Base-by-base conservation (phyloP, 352 stramenopile species). In the Globisporangium yorkense region DNA sequence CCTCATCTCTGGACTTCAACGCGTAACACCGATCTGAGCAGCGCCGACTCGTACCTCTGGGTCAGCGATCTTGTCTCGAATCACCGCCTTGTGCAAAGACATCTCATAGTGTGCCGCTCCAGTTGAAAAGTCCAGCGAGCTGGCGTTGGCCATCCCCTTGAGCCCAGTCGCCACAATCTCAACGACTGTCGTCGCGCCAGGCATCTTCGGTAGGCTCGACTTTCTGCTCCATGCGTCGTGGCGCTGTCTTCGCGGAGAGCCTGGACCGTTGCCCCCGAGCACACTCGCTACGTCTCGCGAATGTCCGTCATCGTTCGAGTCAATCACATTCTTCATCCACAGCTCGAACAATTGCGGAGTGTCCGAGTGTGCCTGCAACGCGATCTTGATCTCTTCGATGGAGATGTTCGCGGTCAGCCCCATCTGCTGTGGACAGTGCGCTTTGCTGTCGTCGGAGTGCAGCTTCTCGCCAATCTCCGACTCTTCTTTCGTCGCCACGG, bases 361-460 rank as follows among this genome's bases (percentile, higher is more conserved):
- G 39, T 82, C 74, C 0, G 72, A 80, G 35, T 75, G 72, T 15
- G 73, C 77, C 20, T 75, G 63, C 29, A 84, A 50, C 18, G 67
- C 69, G 40, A 86, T 51, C 52, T 81, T 86, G 39, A 86, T 66
- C 51, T 83, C 73, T 37, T 82, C 67, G 31, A 84, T 51, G 2
- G 72, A 35, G 20, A 76, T 67, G 24, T 63, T 59, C 3, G 77
- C 45, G 48, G 43, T 44, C 16, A 66, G 13, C 9, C 60, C 54
- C 12, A 62, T 9, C 16, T 29, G 39, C 39, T 20, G 27, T n/a
- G 15, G 37, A 1, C 39, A 10, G 24, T 15, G 39, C 4, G 3
- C 37, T 15, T 20, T 24, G 40, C 5, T 29, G 18, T 7, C 27
- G 6, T 51, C 44, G 15, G 10, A 2, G 8, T 44, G 48, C 27